These are phyloP conservation scores for Phyllosticta paracitricarpa DNA, from an alignment of 2,329 filamentous ascomycete species.

Conservation along the genomic window DNA sequence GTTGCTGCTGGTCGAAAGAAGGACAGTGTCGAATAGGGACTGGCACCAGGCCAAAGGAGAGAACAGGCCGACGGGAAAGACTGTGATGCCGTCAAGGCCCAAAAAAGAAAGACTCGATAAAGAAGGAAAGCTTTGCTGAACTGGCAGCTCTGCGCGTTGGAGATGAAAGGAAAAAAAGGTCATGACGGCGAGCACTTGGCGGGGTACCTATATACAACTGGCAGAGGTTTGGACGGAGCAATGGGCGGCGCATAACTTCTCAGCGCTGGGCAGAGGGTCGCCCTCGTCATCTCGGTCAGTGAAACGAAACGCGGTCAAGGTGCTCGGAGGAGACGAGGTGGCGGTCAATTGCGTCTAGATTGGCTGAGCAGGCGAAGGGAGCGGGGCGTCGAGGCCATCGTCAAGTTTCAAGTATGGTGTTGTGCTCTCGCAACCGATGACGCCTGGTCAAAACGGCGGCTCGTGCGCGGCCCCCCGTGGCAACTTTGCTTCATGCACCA, in stretches of 20 bases:
- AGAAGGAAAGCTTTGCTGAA: slow-evolving; percentile 4
- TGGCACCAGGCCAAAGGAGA: slow-evolving; percentile 9
- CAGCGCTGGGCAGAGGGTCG: slow-evolving; percentile 1
- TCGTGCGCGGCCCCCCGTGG: background rate
- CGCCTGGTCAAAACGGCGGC: background rate
- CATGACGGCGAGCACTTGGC: slow-evolving; percentile 1
- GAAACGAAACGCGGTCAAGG: slow-evolving; percentile 6
- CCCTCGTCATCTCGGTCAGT: slow-evolving; percentile 9
- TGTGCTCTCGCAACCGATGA: background rate
- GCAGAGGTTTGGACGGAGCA: background rate
- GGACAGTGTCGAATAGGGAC: background rate
- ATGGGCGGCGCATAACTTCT: slow-evolving; percentile 7
- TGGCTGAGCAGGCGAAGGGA: background rate
- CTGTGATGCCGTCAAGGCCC: slow-evolving; percentile 5
- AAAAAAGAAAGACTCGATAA: slow-evolving; percentile 9
- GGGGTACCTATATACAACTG: background rate
- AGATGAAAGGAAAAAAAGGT: background rate
- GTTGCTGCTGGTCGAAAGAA: background rate
- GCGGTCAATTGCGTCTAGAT: background rate
- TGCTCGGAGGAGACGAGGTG: background rate
- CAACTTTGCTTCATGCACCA: background rate
- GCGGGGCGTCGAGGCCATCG: background rate
- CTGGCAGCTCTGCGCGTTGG: slow-evolving; percentile 6
- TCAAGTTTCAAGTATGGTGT: background rate
- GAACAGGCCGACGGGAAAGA: slow-evolving; percentile 7